phyloP scores from a whole-genome alignment of 495 filamentous ascomycete genomes.

The Aspergillus egyptiacus region DNA sequence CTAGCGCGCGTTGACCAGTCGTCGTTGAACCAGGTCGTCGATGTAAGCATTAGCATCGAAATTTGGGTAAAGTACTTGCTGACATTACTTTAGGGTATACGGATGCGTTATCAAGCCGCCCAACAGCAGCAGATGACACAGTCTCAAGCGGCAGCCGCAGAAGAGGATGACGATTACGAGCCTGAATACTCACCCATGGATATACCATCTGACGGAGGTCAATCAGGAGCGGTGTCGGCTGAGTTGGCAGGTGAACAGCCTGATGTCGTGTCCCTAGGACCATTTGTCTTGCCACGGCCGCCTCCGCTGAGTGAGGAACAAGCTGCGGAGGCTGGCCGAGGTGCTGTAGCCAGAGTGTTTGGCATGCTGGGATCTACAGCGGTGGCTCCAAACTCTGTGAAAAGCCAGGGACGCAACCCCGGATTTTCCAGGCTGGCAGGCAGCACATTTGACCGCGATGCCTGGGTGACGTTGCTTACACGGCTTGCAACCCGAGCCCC shows the following conservation, averaged over 20 bases:
- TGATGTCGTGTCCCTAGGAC: conserved; percentile 53
- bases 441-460: conserved; percentile 78
- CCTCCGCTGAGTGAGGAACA: conserved; percentile 64
- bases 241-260: conserved; percentile 46
- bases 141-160: conserved; percentile 40
- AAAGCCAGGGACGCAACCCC: conserved; percentile 34
- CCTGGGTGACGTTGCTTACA: conserved; percentile 82
- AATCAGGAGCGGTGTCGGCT: conserved; percentile 58
- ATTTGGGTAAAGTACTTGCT: conserved; percentile 14
- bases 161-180: conserved; percentile 87
- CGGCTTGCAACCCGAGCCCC: conserved; percentile 78
- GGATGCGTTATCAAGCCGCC: conserved; percentile 41
- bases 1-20: conserved; percentile 57
- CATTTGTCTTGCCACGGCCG: conserved; percentile 75
- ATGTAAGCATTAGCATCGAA: conserved; percentile 35
- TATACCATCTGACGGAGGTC: conserved; percentile 66
- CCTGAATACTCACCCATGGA: conserved; percentile 72
- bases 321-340: conserved; percentile 58
- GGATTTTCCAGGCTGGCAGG: conserved; percentile 83
- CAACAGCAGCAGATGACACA: conserved; percentile 38
- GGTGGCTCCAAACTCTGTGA: conserved; percentile 48
- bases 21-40: conserved; percentile 61
- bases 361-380: conserved; percentile 65
- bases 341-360: conserved; percentile 70
- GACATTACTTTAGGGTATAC: conserved; percentile 37